Conservation (phyloP, 169 alveolate genomes). For the Perkinsus marinus region DNA sequence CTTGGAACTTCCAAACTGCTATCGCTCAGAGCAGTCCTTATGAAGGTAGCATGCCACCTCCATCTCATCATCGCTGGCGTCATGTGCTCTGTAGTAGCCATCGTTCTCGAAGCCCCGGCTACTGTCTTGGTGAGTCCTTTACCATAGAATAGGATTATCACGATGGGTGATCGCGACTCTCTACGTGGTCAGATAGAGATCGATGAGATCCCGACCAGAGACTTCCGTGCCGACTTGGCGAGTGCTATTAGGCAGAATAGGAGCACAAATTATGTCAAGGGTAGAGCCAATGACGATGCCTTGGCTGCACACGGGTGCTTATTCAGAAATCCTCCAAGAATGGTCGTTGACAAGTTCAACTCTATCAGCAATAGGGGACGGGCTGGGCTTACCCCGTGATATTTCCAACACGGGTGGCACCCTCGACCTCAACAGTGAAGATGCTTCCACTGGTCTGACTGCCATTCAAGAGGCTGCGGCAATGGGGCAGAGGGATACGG, state of each 20-base stretch:
- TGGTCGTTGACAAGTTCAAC: neutral
- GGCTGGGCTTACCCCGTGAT: neutral
- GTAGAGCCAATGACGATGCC: neutral
- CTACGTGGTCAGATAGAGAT: neutral
- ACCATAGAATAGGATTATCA: too few relatives aligned
- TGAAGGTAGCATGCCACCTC: too few relatives aligned
- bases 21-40: too few relatives aligned
- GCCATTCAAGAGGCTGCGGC: neutral
- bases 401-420: neutral
- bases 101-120: too few relatives aligned
- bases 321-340: neutral
- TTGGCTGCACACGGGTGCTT: neutral
- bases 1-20: too few relatives aligned
- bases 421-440: neutral
- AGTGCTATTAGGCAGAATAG: neutral
- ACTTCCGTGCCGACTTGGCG: neutral
- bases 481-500: neutral
- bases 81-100: too few relatives aligned
- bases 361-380: neutral
- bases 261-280: neutral
- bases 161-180: neutral
- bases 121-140: too few relatives aligned
- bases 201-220: neutral
- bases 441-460: neutral
- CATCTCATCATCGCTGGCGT: too few relatives aligned